Evolutionary conservation across 2,329 filamentous ascomycete genomes (phyloP), one percentile per base, ranked within the genome.

Genomic region (Neocatenulostroma microsporum): DNA sequence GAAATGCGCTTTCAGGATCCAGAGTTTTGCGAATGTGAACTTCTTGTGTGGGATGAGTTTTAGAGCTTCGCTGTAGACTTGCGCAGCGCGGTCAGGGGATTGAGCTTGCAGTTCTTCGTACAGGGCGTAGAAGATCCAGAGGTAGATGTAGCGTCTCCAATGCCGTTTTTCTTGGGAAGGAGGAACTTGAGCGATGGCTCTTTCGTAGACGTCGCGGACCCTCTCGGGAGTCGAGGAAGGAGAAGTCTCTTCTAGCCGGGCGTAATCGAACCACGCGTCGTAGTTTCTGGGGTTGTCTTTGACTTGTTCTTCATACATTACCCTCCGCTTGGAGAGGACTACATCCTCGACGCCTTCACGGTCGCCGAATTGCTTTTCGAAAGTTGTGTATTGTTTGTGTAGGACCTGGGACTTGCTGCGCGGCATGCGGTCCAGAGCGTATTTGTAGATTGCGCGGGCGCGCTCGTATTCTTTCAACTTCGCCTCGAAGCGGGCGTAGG

Each of bases 361-460:
- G 60, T 96, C 88, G 46, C 91, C 91, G 57, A 86, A 98, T 54
- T 98, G 91, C 67, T 98, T 98, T 64, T 98, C 91, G 50, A 98
- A 98, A 0, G 84, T 89, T 0, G 89, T 96, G 60, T 96, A 98
- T 11, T 87, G 80, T 58, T 93, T 93, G 66, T 98, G 89, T 7
- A 98, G 72, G 11, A 73, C 70, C 62, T 82, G 79, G 1, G 89
- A 91, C 60, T 82, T 87, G 10, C 86, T 93, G 15, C 91, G 78
- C 9, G 91, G 84, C 45, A 98, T 74, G 35, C 89, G 82, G 61
- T 98, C 91, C 5, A 98, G 68, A 17, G 89, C 89, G 56, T 94
- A 95, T 57, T 94, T 95, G 73, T 93, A 98, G 50, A 98, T 96
- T 21, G 89, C 88, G 44, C 91, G 73, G 3, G 89, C 82, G 6